Evolutionary conservation across 75 land plant genomes (phyloP).

Genomic region (Cupressus sempervirens): DNA sequence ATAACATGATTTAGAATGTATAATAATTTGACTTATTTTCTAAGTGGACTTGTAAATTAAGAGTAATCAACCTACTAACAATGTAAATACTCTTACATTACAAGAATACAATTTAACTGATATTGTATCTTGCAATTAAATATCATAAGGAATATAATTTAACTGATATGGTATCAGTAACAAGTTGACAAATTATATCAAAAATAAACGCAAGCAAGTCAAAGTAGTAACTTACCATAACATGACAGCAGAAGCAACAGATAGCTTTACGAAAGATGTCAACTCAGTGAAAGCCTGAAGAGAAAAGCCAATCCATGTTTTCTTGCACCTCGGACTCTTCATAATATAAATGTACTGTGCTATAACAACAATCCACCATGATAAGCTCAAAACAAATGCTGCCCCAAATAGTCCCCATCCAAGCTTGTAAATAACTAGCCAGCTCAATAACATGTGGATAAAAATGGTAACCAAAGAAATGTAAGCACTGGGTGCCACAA

Average conservation of each 20-base stretch:
- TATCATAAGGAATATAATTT: too few relatives aligned
- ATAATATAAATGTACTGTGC: constrained; percentile 42
- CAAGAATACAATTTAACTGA: too few relatives aligned
- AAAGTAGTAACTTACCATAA: constrained; percentile 28
- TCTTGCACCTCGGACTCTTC: constrained; percentile 21
- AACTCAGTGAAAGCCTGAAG: constrained; percentile 38
- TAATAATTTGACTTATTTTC: background rate
- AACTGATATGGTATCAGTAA: too few relatives aligned
- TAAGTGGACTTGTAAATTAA: too few relatives aligned
- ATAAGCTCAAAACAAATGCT: constrained; percentile 35
- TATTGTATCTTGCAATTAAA: too few relatives aligned
- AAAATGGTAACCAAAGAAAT: constrained; percentile 26
- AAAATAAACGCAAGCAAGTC: background rate
- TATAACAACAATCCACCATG: constrained; percentile 48
- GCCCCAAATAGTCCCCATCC: constrained; percentile 46
- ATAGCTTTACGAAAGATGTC: constrained; percentile 36
- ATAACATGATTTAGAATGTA: background rate
- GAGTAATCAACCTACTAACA: too few relatives aligned
- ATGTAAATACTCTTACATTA: too few relatives aligned
- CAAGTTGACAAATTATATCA: too few relatives aligned
- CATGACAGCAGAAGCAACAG: constrained; percentile 57
- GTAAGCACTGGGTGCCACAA: constrained; percentile 46
- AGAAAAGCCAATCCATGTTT: constrained; percentile 52
- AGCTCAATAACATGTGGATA: constrained; percentile 39
- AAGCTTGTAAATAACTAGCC: constrained; percentile 34